Conservation (phyloP, 2,329 filamentous ascomycete species). For the Nemania diffusa region DNA sequence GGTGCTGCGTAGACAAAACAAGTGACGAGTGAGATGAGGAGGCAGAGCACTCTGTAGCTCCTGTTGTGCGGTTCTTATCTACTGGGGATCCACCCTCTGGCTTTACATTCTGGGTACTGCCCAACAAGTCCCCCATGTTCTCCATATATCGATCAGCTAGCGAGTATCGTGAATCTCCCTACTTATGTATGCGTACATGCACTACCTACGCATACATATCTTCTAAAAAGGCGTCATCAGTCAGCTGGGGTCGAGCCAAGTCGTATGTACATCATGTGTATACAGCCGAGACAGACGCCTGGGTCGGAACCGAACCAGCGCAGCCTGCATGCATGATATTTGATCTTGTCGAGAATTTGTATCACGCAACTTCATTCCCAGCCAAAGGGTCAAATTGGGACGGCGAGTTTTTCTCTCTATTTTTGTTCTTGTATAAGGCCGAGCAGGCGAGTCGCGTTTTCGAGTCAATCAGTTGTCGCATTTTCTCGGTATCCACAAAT, state of each 20-base stretch:
- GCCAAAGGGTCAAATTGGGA: background rate
- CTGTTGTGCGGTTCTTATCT: conserved; percentile 44
- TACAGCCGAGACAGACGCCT: conserved; percentile 4
- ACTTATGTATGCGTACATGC: too few relatives aligned
- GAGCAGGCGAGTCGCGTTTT: conserved; percentile 26
- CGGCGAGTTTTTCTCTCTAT: background rate
- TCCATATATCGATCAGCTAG: conserved; percentile 38
- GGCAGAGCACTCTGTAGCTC: background rate
- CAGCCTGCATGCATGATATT: conserved; percentile 1
- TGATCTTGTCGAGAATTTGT: background rate
- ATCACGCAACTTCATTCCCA: background rate
- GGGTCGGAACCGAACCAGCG: conserved; percentile 3
- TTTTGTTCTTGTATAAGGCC: conserved; percentile 12
- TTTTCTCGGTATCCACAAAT: conserved; percentile 26
- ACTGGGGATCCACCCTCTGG: conserved; percentile 34
- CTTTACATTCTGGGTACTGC: conserved; percentile 33
- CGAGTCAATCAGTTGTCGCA: conserved; percentile 23
- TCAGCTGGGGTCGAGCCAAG: conserved; percentile 21
- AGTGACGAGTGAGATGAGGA: conserved; percentile 9
- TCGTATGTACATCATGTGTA: background rate
- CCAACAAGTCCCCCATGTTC: conserved; percentile 41
- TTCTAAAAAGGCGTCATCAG: conserved; percentile 38
- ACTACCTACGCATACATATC: background rate
- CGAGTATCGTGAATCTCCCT: conserved; percentile 37
- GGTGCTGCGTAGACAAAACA: too few relatives aligned